A percentile compares a stretch with the other conserved stretches of the same genome.
Evolutionary conservation across 176 grass and related monocot genomes (phyloP).

Genomic region (Saccharum spontaneum): DNA sequence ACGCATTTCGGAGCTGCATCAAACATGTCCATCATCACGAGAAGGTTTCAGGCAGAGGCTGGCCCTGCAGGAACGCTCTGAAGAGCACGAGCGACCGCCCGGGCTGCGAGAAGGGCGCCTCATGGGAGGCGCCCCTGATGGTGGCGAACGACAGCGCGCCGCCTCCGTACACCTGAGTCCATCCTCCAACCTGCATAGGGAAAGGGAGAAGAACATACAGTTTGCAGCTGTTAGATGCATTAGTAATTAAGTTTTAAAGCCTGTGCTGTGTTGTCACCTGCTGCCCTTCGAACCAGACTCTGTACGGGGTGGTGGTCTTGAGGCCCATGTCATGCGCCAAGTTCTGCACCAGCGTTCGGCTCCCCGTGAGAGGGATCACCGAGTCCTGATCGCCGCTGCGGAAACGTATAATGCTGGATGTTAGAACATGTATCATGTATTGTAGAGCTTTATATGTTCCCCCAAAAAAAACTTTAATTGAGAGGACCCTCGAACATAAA

Average conservation of each 20-base stretch:
- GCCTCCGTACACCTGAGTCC: slow-evolving; percentile 85
- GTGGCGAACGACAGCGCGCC: slow-evolving; percentile 81
- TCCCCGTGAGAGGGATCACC: slow-evolving; percentile 89
- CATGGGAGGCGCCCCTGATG: slow-evolving; percentile 90
- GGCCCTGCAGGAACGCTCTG: slow-evolving; percentile 75
- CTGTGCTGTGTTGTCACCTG: slow-evolving; percentile 39
- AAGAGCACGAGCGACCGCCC: slow-evolving; percentile 91
- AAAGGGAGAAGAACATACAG: not conserved
- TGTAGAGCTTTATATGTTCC: not conserved
- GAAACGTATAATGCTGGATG: slow-evolving; percentile 17
- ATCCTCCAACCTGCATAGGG: slow-evolving; percentile 76
- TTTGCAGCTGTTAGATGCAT: not conserved
- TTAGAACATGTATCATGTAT: not conserved
- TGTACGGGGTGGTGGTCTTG: slow-evolving; percentile 62
- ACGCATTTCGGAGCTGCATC: too few species aligned
- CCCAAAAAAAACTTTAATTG: not conserved
- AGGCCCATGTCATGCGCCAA: slow-evolving; percentile 70
- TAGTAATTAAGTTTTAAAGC: not conserved
- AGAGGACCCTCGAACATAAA: not conserved
- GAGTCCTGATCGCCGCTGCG: slow-evolving; percentile 96
- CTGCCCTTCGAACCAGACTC: slow-evolving; percentile 94
- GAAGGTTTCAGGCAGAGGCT: slow-evolving; percentile 83
- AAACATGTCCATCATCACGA: slow-evolving; percentile 37
- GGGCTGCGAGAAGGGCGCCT: slow-evolving; percentile 97
- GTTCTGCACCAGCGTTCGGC: slow-evolving; percentile 77